phyloP scores from a whole-genome alignment of 2,329 filamentous ascomycete genomes.

The Cytospora schulzeri region DNA sequence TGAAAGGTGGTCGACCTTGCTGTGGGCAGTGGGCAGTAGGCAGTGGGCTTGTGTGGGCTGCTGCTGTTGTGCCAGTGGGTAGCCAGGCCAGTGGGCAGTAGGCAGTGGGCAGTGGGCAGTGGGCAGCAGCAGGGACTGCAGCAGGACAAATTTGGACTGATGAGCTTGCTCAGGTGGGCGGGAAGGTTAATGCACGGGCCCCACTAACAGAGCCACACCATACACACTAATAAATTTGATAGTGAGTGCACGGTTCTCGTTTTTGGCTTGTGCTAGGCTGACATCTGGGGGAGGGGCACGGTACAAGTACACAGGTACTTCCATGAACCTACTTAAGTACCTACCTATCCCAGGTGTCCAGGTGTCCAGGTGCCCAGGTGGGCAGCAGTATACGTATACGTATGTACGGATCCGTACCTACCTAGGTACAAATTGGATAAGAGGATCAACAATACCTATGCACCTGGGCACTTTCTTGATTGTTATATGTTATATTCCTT shows the following conservation, averaged over 20 bases:
- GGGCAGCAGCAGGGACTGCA: conserved; percentile 3
- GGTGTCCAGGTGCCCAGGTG: too few relatives aligned
- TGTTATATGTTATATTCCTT: too few relatives aligned
- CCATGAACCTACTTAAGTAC: background rate
- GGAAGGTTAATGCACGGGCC: background rate
- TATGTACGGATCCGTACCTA: background rate
- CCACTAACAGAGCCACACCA: background rate
- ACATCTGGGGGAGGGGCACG: conserved; percentile 1
- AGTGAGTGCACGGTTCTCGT: background rate
- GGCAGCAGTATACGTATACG: background rate
- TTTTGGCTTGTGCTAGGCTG: conserved; percentile 1
- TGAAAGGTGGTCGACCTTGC: conserved; percentile 10
- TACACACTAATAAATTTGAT: background rate
- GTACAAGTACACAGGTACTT: background rate
- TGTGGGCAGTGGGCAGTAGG: background rate
- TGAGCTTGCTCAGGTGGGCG: conserved; percentile 11
- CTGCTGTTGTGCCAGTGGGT: too few relatives aligned
- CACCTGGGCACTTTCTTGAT: background rate
- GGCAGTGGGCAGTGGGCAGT: too few relatives aligned
- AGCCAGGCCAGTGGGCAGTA: too few relatives aligned
- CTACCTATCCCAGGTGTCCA: too few relatives aligned
- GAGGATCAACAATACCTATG: background rate
- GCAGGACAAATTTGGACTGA: conserved; percentile 23
- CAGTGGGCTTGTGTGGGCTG: background rate
- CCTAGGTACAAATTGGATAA: background rate